These are phyloP conservation scores for Anthracocystis panici-leucophaei DNA, from an alignment of 1,284 basidiomycete genomes.

Conservation along the genomic window DNA sequence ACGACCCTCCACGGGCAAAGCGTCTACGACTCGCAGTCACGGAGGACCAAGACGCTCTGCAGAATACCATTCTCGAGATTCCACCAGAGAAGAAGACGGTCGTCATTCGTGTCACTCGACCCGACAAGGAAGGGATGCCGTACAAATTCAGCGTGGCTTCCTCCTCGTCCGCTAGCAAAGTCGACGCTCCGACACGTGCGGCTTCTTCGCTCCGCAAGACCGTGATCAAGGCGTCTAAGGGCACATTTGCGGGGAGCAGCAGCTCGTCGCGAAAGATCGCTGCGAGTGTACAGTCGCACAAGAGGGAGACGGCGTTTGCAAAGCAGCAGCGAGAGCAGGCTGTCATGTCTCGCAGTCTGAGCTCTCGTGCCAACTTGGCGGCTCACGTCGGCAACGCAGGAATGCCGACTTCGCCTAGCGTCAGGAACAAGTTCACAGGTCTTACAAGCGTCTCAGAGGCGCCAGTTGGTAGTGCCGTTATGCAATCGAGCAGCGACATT, in stretches of 20 bases:
- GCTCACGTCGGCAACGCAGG: not conserved
- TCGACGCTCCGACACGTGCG: constrained; percentile 7
- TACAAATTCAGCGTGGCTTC: constrained; percentile 36
- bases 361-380: constrained; percentile 21
- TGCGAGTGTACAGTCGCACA: constrained; percentile 13
- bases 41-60: constrained; percentile 35
- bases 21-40: constrained; percentile 38
- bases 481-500: not conserved
- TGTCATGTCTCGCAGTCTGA: constrained; percentile 32
- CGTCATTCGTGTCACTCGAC: constrained; percentile 35
- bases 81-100: constrained; percentile 38
- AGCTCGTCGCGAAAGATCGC: constrained; percentile 26
- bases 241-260: constrained; percentile 21
- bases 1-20: constrained; percentile 22
- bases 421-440: constrained; percentile 39
- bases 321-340: constrained; percentile 38
- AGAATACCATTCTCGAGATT: constrained; percentile 41
- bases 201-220: constrained; percentile 37
- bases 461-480: not conserved
- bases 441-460: not conserved
- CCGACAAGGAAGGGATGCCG: constrained; percentile 41
- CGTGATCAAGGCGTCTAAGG: constrained; percentile 45
- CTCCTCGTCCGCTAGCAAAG: constrained; percentile 3
- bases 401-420: constrained; percentile 11
- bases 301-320: constrained; percentile 26